These are phyloP conservation scores for Ocimum tenuiflorum DNA, from an alignment of 257 asterid genomes.

Conservation along the genomic window DNA sequence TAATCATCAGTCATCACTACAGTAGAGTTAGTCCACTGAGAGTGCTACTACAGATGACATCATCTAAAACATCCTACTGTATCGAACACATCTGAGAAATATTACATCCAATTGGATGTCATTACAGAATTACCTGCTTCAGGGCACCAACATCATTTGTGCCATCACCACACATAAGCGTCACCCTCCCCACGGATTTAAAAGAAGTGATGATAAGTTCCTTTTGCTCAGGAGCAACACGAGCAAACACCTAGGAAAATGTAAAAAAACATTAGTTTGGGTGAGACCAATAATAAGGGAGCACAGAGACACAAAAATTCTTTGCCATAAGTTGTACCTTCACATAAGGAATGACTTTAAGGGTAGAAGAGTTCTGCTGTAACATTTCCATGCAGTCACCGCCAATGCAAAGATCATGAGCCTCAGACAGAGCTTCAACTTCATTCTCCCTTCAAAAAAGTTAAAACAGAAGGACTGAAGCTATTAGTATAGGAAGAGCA, in stretches of 20 bases:
- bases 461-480: slow-evolving; percentile 11
- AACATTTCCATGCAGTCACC: slow-evolving; percentile 95
- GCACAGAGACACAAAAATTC: neutral
- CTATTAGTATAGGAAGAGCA: slow-evolving; percentile 13
- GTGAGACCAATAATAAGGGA: neutral
- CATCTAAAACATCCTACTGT: no score
- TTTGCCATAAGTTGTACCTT: slow-evolving; percentile 49
- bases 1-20: no score
- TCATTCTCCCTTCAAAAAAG: slow-evolving; percentile 56
- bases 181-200: slow-evolving; percentile 86
- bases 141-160: slow-evolving; percentile 98
- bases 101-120: neutral
- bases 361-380: slow-evolving; percentile 67
- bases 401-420: slow-evolving; percentile 83
- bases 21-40: neutral
- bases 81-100: neutral
- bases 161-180: slow-evolving; percentile 99
- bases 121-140: slow-evolving; percentile 63
- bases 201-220: slow-evolving; percentile 95
- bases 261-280: slow-evolving; percentile 15
- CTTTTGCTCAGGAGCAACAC: slow-evolving; percentile 98
- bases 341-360: slow-evolving; percentile 82
- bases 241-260: slow-evolving; percentile 70
- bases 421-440: slow-evolving; percentile 71
- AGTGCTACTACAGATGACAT: neutral